Evolutionary conservation across 495 filamentous ascomycete genomes (phyloP).

Genomic region (Glutinoglossum americanum): DNA sequence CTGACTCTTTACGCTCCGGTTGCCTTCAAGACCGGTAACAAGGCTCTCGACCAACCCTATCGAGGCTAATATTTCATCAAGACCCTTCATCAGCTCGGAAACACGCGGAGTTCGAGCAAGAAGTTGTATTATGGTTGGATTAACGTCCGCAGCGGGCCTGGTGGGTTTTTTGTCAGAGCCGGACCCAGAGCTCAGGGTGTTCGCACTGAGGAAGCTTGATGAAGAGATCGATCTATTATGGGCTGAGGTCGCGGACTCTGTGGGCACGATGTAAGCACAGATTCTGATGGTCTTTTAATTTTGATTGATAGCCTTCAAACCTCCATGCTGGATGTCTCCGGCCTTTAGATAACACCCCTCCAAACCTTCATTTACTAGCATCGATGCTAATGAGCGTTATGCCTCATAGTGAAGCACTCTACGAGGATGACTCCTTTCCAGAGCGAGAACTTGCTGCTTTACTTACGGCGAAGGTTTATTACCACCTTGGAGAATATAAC

Average conservation of each 20-base stretch:
- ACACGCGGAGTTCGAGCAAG: background rate
- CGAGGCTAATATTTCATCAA: background rate
- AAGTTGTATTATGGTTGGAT: conserved; percentile 50
- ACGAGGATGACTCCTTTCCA: conserved; percentile 87
- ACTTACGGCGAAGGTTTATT: conserved; percentile 93
- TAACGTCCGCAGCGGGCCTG: conserved; percentile 84
- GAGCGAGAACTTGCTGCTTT: conserved; percentile 87
- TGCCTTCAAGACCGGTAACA: background rate
- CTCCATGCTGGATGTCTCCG: background rate
- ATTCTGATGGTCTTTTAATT: background rate
- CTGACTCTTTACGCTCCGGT: background rate
- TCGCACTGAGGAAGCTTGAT: conserved; percentile 83
- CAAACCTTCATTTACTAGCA: background rate
- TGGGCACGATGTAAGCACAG: conserved; percentile 75
- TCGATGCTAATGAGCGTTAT: background rate
- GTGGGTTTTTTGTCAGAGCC: conserved; percentile 91
- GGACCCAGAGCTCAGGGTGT: conserved; percentile 76
- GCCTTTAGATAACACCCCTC: background rate
- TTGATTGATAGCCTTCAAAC: background rate
- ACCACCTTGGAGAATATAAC: conserved; percentile 94
- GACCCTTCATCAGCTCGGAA: background rate
- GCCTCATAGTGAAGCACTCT: conserved; percentile 63
- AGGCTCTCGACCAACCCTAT: background rate
- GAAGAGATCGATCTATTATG: conserved; percentile 89
- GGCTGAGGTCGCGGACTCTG: conserved; percentile 82